phyloP scores from a whole-genome alignment of 805 yeast species.

The Candida bentonensis region DNA sequence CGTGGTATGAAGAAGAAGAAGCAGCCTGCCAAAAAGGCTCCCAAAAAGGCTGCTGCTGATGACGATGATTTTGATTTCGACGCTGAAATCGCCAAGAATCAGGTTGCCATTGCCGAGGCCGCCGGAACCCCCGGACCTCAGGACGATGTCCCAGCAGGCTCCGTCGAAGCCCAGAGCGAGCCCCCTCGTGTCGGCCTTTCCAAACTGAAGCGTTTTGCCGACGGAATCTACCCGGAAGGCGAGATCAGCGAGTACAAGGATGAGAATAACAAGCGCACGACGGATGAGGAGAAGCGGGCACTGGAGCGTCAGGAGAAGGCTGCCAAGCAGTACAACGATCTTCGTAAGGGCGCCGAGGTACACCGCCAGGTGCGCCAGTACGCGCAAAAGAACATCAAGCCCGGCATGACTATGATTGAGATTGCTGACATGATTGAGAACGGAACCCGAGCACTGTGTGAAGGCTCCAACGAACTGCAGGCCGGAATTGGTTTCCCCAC shows the following conservation, averaged over 20 bases:
- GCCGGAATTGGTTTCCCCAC: slow-evolving; percentile 98
- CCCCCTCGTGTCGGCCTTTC: slow-evolving; percentile 50
- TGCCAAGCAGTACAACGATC: slow-evolving; percentile 54
- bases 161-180: slow-evolving; percentile 24
- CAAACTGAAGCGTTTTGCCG: slow-evolving; percentile 52
- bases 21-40: too few relatives aligned
- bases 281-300: slow-evolving; percentile 77
- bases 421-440: slow-evolving; percentile 84
- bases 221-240: slow-evolving; percentile 70
- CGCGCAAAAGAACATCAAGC: slow-evolving; percentile 59
- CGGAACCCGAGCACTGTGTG: slow-evolving; percentile 61
- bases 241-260: slow-evolving; percentile 67
- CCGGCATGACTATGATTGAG: slow-evolving; percentile 86
- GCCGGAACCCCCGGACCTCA: too few relatives aligned
- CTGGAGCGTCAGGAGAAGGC: slow-evolving; percentile 45
- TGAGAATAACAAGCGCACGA: slow-evolving; percentile 58
- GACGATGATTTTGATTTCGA: too few relatives aligned
- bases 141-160: too few relatives aligned
- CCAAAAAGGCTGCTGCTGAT: too few relatives aligned
- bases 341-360: slow-evolving; percentile 91
- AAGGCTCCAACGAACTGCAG: slow-evolving; percentile 36
- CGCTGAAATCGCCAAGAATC: too few relatives aligned
- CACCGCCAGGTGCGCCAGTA: slow-evolving; percentile 83
- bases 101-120: too few relatives aligned
- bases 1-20: too few relatives aligned